These are phyloP conservation scores for Trifolium subterraneum DNA, from an alignment of 306 rosid species.

Conservation along the genomic window DNA sequence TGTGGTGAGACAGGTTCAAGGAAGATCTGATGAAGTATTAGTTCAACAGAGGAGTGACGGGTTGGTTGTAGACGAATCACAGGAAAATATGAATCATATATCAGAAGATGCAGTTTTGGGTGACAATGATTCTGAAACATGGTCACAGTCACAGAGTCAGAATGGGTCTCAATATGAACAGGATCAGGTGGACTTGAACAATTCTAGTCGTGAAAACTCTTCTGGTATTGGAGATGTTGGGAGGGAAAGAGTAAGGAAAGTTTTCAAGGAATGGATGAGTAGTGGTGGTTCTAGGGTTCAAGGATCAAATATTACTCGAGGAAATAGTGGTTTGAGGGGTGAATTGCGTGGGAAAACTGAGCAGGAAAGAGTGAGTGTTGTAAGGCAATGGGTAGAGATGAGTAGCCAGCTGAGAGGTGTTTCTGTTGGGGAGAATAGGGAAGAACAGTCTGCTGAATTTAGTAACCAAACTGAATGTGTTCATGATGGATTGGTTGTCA, in stretches of 20 bases:
- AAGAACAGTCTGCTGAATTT: constrained; percentile 64
- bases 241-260: constrained; percentile 90
- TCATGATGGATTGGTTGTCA: constrained; percentile 65
- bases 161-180: constrained; percentile 68
- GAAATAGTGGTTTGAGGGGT: constrained; percentile 60
- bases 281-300: constrained; percentile 68
- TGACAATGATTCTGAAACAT: constrained; percentile 72
- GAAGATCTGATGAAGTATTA: constrained; percentile 64
- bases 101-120: constrained; percentile 58
- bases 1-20: constrained; percentile 62
- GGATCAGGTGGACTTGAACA: constrained; percentile 67
- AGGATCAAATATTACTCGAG: constrained; percentile 54
- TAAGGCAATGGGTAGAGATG: constrained; percentile 85
- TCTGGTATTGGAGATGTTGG: constrained; percentile 78
- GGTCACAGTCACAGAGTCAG: constrained; percentile 77
- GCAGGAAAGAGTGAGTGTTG: constrained; percentile 84
- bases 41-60: constrained; percentile 61
- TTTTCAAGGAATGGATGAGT: constrained; percentile 90
- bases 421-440: constrained; percentile 62
- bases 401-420: constrained; percentile 73
- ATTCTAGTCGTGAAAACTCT: constrained; percentile 61
- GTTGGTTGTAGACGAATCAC: constrained; percentile 51
- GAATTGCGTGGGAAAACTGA: constrained; percentile 84
- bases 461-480: constrained; percentile 62
- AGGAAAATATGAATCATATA: constrained; percentile 46